phyloP scores from a whole-genome alignment of 495 filamentous ascomycete genomes.

The Usnea hakonensis region DNA sequence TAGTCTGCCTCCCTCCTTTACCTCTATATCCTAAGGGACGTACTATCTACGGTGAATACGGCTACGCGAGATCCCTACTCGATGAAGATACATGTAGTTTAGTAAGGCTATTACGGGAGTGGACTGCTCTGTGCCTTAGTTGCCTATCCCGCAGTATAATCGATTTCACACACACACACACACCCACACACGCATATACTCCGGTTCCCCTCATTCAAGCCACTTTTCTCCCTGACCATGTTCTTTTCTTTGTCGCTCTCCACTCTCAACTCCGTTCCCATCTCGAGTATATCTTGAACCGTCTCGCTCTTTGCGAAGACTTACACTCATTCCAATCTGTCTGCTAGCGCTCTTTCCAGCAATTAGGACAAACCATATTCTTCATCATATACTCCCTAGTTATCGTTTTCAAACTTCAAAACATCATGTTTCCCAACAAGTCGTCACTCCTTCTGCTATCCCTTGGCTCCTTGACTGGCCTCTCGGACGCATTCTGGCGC shows the following conservation, averaged over 20 bases:
- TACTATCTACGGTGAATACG: too few relatives aligned
- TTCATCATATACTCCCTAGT: not conserved
- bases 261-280: not conserved
- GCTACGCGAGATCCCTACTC: too few relatives aligned
- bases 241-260: not conserved
- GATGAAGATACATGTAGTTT: too few relatives aligned
- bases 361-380: not conserved
- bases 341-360: not conserved
- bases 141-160: too few relatives aligned
- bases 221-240: not conserved
- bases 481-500: slow-evolving; percentile 30
- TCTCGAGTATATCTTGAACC: not conserved
- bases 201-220: not conserved
- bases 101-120: too few relatives aligned
- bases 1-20: too few relatives aligned
- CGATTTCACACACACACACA: too few relatives aligned
- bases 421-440: not conserved
- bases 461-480: slow-evolving; percentile 7
- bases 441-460: not conserved
- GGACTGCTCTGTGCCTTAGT: too few relatives aligned
- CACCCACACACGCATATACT: too few relatives aligned
- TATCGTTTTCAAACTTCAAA: not conserved
- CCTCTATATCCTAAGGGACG: too few relatives aligned
- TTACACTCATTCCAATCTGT: not conserved
- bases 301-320: not conserved